Conservation (phyloP, 345 rosid genomes). For the Citrus sp. region DNA sequence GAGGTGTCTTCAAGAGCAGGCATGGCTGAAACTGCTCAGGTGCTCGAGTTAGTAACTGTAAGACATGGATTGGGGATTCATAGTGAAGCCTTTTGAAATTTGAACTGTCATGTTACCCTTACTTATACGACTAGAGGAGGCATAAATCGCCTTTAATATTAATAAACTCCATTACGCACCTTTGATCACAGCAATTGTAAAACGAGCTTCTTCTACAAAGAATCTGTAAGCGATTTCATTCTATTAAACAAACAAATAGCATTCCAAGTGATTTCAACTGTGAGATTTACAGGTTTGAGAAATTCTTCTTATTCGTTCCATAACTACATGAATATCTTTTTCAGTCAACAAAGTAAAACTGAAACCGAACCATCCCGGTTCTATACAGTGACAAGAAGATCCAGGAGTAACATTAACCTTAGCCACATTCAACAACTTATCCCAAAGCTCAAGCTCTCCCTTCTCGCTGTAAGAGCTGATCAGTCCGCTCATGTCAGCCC, state of each 20-base stretch:
- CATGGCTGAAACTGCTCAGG: no score
- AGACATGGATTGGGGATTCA: no score
- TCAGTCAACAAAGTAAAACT: constrained; percentile 66
- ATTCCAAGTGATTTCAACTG: constrained; percentile 29
- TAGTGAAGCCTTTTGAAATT: no score
- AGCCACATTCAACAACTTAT: constrained; percentile 63
- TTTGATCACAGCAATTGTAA: not conserved
- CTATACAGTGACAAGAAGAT: constrained; percentile 87
- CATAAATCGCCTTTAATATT: no score
- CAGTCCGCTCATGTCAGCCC: constrained; percentile 85
- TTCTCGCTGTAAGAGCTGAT: constrained; percentile 72
- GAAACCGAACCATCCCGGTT: constrained; percentile 90
- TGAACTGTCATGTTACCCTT: no score
- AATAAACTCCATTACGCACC: no score
- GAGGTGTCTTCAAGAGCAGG: no score
- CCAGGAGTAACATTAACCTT: constrained; percentile 81
- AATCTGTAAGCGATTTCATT: constrained; percentile 14
- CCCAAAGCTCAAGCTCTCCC: constrained; percentile 94
- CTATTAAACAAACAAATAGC: constrained; percentile 22
- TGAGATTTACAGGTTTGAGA: constrained; percentile 59
- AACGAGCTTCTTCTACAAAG: not conserved
- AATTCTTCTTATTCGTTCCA: constrained; percentile 59
- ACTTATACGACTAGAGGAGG: no score
- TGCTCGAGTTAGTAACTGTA: no score
- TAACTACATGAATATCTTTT: constrained; percentile 57